Evolutionary conservation across 23 red algal species (phyloP).

Genomic region (Chondrus crispus): DNA sequence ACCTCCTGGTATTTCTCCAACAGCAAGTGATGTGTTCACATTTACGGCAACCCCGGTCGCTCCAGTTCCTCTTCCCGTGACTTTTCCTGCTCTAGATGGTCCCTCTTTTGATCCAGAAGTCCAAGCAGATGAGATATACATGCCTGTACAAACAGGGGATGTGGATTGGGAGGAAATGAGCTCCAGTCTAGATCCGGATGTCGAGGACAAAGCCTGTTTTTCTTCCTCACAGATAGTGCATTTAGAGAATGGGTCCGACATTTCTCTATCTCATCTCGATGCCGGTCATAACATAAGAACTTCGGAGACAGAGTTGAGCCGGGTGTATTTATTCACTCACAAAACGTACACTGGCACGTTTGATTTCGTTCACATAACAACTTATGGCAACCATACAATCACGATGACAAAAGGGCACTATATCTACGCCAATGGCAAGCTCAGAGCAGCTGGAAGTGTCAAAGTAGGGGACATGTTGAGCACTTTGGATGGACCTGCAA

Average conservation of each 20-base stretch:
- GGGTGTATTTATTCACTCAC: slow-evolving; percentile 22
- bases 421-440: slow-evolving; percentile 28
- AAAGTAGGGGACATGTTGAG: slow-evolving; percentile 21
- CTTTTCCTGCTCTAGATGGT: too few species aligned
- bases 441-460: slow-evolving; percentile 2
- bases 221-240: neutral
- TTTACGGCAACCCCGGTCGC: too few species aligned
- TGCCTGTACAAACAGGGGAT: too few species aligned
- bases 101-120: too few species aligned
- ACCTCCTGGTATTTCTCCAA: too few species aligned
- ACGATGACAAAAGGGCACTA: slow-evolving; percentile 25
- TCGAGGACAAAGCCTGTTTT: slow-evolving; percentile 4
- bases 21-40: too few species aligned
- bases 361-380: neutral
- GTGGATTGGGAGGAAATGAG: too few species aligned
- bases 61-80: too few species aligned
- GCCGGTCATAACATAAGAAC: neutral
- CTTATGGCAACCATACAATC: neutral
- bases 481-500: slow-evolving; percentile 31
- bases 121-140: too few species aligned
- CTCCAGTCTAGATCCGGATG: neutral
- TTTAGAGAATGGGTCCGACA: neutral
- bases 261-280: neutral
- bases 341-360: neutral
- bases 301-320: neutral